Percentiles rank a stretch among this genome's conserved stretches.
phyloP scores from a whole-genome alignment of 352 stramenopile genomes.

The Stephanocyclus meneghinianus region DNA sequence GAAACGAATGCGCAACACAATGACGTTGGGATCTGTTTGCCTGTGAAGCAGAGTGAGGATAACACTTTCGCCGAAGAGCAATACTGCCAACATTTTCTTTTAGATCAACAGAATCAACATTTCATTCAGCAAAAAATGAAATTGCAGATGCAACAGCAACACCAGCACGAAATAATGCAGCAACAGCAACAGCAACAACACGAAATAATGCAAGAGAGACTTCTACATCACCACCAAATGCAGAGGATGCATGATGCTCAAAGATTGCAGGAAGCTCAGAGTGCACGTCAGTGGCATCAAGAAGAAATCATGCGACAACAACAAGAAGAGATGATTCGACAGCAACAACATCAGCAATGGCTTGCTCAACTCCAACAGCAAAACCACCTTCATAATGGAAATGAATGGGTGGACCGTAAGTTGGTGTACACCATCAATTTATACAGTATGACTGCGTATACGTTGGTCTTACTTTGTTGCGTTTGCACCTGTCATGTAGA shows the following conservation, averaged over 20 bases:
- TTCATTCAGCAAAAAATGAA: conserved; percentile 2
- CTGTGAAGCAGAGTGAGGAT: conserved; percentile 2
- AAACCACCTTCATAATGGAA: conserved; percentile 20
- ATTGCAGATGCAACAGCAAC: not conserved
- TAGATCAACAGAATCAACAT: conserved; percentile 9
- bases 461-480: not conserved
- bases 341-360: conserved; percentile 16
- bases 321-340: conserved; percentile 26
- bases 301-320: conserved; percentile 35
- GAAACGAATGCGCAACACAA: not conserved
- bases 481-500: conserved; percentile 10
- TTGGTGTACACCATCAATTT: conserved; percentile 8
- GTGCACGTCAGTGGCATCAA: conserved; percentile 21
- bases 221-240: conserved; percentile 3
- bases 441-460: conserved; percentile 5
- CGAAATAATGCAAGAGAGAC: not conserved
- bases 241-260: conserved; percentile 10
- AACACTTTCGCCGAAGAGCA: conserved; percentile 20
- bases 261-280: conserved; percentile 10
- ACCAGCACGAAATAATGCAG: not conserved
- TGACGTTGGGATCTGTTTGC: not conserved
- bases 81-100: conserved; percentile 27
- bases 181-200: not conserved
- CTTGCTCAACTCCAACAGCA: conserved; percentile 15
- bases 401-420: conserved; percentile 40